phyloP scores from a whole-genome alignment of 257 asterid genomes.

The Orobanche coerulescens region DNA sequence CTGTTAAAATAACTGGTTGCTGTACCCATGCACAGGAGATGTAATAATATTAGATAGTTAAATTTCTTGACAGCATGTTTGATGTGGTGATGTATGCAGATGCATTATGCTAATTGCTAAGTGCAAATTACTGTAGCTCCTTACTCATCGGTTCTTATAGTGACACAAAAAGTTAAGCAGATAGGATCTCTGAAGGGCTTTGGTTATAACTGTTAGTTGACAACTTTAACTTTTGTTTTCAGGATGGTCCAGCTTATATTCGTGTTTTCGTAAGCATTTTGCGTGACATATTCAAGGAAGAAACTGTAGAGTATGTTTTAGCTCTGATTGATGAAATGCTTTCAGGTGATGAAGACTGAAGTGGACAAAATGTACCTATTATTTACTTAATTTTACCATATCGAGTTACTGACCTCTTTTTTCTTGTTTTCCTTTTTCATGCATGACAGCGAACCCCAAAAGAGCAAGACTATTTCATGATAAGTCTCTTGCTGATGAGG shows the following conservation, averaged over 20 bases:
- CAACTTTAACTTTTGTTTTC: conserved; percentile 25
- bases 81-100: conserved; percentile 16
- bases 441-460: conserved; percentile 66
- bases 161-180: background rate
- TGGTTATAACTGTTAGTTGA: conserved; percentile 5
- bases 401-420: conserved; percentile 18
- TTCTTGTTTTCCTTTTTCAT: conserved; percentile 8
- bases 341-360: conserved; percentile 44
- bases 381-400: conserved; percentile 5
- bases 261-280: conserved; percentile 70
- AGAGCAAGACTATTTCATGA: conserved; percentile 82
- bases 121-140: background rate
- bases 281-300: conserved; percentile 77
- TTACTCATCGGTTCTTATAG: background rate
- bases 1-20: background rate
- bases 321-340: conserved; percentile 86
- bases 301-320: conserved; percentile 79
- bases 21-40: background rate
- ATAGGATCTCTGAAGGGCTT: conserved; percentile 4
- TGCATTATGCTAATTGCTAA: conserved; percentile 2
- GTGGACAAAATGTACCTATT: background rate
- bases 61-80: conserved; percentile 14
- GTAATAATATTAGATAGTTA: background rate
- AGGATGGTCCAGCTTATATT: conserved; percentile 91
- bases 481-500: conserved; percentile 58